Evolutionary conservation across 2,329 filamentous ascomycete genomes (phyloP).

Genomic region (Aspergillus sp.): DNA sequence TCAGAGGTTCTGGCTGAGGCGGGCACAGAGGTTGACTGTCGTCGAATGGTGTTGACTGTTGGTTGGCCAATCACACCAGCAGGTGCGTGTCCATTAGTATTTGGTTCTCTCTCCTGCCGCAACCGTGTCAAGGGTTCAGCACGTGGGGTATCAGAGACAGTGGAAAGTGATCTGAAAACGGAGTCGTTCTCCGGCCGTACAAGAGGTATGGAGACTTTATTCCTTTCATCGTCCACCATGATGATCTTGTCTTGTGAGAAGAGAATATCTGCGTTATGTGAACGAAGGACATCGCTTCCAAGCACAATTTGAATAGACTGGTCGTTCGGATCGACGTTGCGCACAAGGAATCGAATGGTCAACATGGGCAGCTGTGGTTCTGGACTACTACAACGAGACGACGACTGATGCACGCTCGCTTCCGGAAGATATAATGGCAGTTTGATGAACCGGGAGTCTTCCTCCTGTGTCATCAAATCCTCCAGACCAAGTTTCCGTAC

Average conservation of each 20-base stretch:
- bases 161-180: constrained; percentile 70
- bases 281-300: constrained; percentile 78
- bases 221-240: constrained; percentile 76
- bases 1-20: constrained; percentile 19
- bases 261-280: constrained; percentile 81
- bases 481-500: constrained; percentile 66
- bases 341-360: constrained; percentile 69
- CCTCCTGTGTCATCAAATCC: constrained; percentile 59
- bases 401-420: constrained; percentile 68
- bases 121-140: constrained; percentile 4
- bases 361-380: constrained; percentile 75
- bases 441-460: constrained; percentile 62
- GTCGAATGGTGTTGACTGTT: constrained; percentile 9
- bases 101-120: constrained; percentile 5
- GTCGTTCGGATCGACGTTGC: constrained; percentile 43
- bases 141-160: constrained; percentile 35
- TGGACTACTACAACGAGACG: constrained; percentile 65
- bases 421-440: constrained; percentile 85
- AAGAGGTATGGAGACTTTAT: constrained; percentile 82
- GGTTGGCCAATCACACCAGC: constrained; percentile 30
- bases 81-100: constrained; percentile 14
- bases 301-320: constrained; percentile 75
- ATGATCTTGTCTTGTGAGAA: constrained; percentile 89
- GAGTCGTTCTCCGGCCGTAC: constrained; percentile 84
- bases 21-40: constrained; percentile 21